Evolutionary conservation across 129 eudicot genomes (phyloP).

Genomic region (Sambucus nigra): DNA sequence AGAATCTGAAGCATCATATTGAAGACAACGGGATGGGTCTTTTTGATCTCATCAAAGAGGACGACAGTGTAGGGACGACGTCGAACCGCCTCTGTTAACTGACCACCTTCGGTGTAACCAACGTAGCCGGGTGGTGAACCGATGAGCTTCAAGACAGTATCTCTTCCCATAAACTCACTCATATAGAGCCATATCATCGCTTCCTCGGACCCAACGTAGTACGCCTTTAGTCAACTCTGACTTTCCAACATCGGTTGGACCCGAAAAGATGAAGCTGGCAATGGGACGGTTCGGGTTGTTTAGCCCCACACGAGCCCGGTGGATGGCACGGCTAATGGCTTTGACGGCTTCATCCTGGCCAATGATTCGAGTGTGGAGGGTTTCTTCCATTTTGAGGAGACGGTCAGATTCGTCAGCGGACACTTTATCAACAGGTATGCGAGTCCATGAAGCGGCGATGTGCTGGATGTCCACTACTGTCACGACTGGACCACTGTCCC

Average conservation of each 20-base stretch:
- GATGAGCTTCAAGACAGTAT: conserved; percentile 82
- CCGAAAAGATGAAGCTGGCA: conserved; percentile 86
- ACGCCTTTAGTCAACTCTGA: conserved; percentile 77
- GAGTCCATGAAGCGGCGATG: conserved; percentile 82
- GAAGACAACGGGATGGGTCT: conserved; percentile 83
- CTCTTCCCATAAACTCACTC: conserved; percentile 95
- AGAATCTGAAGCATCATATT: conserved; percentile 94
- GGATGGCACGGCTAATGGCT: conserved; percentile 90
- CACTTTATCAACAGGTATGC: conserved; percentile 82
- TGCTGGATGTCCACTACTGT: conserved; percentile 81
- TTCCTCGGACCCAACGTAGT: conserved; percentile 90
- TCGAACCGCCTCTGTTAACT: conserved; percentile 79
- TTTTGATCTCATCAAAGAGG: conserved; percentile 79
- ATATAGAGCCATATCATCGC: conserved; percentile 89
- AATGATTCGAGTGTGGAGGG: conserved; percentile 60
- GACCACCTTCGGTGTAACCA: conserved; percentile 92
- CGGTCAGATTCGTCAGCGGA: conserved; percentile 90
- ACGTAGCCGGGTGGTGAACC: conserved; percentile 94
- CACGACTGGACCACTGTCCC: conserved; percentile 70
- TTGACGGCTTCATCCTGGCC: conserved; percentile 88
- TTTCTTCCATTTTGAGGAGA: conserved; percentile 89
- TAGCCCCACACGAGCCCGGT: conserved; percentile 88
- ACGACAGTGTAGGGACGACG: conserved; percentile 87
- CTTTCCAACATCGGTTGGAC: conserved; percentile 93
- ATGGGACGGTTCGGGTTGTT: conserved; percentile 86